A percentile compares a stretch with the other conserved stretches of the same genome.
Evolutionary conservation across 140 eudicot genomes (phyloP).

Genomic region (Senecio squalidus): DNA sequence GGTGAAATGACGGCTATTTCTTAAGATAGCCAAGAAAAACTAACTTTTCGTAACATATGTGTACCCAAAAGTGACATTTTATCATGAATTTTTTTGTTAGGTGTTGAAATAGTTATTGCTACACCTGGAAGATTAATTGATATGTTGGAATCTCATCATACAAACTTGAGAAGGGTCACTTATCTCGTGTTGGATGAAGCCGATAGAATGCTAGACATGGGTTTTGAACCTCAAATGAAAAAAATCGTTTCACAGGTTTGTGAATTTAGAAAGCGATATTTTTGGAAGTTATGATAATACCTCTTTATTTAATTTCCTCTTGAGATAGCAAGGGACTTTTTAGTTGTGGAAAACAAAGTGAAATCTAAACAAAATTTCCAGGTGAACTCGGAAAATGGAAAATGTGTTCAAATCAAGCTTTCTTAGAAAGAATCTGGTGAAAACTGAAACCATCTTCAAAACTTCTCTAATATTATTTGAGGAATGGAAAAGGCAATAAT

Average conservation of each 20-base stretch:
- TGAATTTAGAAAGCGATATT: not conserved
- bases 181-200: conserved; percentile 97
- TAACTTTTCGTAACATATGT: no score
- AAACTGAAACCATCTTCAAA: no score
- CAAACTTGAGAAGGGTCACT: conserved; percentile 89
- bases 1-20: not conserved
- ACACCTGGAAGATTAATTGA: conserved; percentile 96
- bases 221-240: conserved; percentile 92
- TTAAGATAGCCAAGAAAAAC: no score
- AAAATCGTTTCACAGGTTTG: conserved; percentile 92
- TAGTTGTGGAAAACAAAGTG: no score
- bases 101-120: conserved; percentile 93
- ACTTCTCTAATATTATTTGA: no score
- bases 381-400: no score
- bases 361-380: no score
- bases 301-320: not conserved
- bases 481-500: no score
- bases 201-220: conserved; percentile 98
- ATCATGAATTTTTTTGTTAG: conserved; percentile 33
- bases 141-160: conserved; percentile 87
- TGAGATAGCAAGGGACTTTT: no score
- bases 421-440: no score
- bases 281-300: not conserved
- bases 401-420: no score
- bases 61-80: no score